A percentile compares a stretch with the other conserved stretches of the same genome.
phyloP scores from a whole-genome alignment of 345 rosid species.

The Eucalyptus sp. region DNA sequence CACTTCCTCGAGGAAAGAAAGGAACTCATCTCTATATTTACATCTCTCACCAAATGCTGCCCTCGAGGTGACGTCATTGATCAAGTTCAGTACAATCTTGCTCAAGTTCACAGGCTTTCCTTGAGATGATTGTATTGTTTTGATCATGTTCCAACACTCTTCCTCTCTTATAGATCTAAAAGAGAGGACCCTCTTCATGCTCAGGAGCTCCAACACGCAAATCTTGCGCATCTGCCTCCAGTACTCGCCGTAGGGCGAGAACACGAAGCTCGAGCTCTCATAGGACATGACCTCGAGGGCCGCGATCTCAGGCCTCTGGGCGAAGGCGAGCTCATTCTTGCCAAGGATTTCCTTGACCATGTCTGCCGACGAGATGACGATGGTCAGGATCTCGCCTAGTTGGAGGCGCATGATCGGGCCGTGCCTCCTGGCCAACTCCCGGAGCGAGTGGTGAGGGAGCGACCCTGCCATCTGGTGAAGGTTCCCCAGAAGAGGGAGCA shows the following conservation, averaged over 20 bases:
- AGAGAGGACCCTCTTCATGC: background rate
- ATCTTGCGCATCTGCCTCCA: slow-evolving; percentile 1
- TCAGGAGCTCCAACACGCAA: background rate
- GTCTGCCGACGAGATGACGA: slow-evolving; percentile 15
- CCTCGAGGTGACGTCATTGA: slow-evolving; percentile 3
- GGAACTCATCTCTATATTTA: background rate
- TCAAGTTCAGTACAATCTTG: background rate
- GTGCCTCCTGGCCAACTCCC: slow-evolving; percentile 3
- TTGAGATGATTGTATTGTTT: background rate
- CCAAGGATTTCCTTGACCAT: slow-evolving; percentile 9
- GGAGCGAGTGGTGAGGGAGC: slow-evolving; percentile 15
- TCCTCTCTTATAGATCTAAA: background rate
- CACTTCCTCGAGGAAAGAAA: slow-evolving; percentile 2
- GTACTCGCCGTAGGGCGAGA: background rate
- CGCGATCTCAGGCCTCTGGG: slow-evolving; percentile 11
- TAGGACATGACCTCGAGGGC: background rate
- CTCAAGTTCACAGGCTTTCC: slow-evolving; percentile 4
- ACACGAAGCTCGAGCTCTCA: slow-evolving; percentile 9
- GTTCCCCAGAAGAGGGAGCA: slow-evolving; percentile 17
- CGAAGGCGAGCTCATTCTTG: slow-evolving; percentile 9
- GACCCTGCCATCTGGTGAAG: slow-evolving; percentile 11
- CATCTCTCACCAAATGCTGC: slow-evolving; percentile 19
- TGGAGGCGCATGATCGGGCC: slow-evolving; percentile 25
- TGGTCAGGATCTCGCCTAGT: slow-evolving; percentile 11
- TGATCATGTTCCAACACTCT: background rate